Evolutionary conservation across 768 basidiomycete genomes (phyloP).

Genomic region (Lactifluus echinatus): DNA sequence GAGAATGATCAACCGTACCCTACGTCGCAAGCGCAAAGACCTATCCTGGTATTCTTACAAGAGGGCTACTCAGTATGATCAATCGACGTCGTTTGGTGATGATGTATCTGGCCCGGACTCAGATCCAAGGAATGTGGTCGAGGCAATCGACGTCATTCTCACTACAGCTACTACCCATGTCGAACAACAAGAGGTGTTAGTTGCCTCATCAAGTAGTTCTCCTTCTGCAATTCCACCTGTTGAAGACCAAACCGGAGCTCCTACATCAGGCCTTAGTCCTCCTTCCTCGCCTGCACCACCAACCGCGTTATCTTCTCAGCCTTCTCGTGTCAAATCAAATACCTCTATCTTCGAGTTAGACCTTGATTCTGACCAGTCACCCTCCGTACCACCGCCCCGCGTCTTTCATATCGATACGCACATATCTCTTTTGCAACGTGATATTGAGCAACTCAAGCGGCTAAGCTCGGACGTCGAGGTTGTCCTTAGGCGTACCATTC

Average conservation of each 20-base stretch:
- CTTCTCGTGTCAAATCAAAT: not conserved
- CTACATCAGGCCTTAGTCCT: not conserved
- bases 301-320: not conserved
- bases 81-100: not conserved
- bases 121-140: not conserved
- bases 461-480: conserved; percentile 36
- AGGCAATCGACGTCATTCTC: not conserved
- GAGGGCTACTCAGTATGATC: conserved; percentile 12
- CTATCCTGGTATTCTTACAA: conserved; percentile 35
- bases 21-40: conserved; percentile 43
- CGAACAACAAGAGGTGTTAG: not conserved
- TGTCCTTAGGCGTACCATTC: conserved; percentile 42
- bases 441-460: conserved; percentile 40
- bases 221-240: not conserved
- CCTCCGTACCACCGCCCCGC: conserved; percentile 27
- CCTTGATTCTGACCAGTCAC: conserved; percentile 25
- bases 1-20: conserved; percentile 36
- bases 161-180: not conserved
- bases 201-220: not conserved
- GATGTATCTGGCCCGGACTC: not conserved
- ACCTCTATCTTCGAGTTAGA: conserved; percentile 27
- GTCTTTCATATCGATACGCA: conserved; percentile 47
- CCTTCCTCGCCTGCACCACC: not conserved
- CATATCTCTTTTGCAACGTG: conserved; percentile 45
- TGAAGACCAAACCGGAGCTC: not conserved